Conservation (phyloP, 768 basidiomycete genomes). For the Leccinum variicolor region DNA sequence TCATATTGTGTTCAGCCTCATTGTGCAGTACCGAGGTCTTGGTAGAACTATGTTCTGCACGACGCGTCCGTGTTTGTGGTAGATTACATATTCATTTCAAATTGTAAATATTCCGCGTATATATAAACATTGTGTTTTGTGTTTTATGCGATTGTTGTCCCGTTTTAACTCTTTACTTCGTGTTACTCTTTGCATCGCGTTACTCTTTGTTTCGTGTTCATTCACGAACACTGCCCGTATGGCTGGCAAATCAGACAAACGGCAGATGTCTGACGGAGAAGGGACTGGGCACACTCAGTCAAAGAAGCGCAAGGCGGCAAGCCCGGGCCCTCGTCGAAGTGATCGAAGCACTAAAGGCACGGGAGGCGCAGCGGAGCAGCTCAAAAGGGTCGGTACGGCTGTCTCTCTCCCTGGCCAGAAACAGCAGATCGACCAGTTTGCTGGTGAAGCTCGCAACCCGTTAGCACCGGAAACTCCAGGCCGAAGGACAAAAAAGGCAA, state of each 20-base stretch:
- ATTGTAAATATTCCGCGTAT: too few species aligned
- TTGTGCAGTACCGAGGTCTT: too few species aligned
- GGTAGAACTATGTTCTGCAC: too few species aligned
- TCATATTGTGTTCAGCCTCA: too few species aligned
- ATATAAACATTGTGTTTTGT: too few species aligned
- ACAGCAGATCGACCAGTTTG: not conserved
- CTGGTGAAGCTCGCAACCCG: not conserved
- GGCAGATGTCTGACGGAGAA: not conserved
- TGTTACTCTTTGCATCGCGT: too few species aligned
- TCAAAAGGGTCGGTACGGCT: not conserved
- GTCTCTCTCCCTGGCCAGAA: not conserved
- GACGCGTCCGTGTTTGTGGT: too few species aligned
- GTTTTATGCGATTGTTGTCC: too few species aligned
- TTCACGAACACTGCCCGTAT: not conserved
- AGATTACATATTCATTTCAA: too few species aligned
- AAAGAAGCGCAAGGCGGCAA: not conserved
- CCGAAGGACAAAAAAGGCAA: not conserved
- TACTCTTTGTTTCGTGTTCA: too few species aligned
- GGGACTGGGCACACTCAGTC: not conserved
- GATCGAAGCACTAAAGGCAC: not conserved
- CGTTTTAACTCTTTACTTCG: too few species aligned
- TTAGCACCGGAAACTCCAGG: not conserved
- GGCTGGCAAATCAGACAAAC: not conserved
- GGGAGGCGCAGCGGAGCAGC: not conserved
- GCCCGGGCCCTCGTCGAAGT: not conserved